Evolutionary conservation across 1,139 yeast species (phyloP).

Genomic region (Taiozyma sp.): DNA sequence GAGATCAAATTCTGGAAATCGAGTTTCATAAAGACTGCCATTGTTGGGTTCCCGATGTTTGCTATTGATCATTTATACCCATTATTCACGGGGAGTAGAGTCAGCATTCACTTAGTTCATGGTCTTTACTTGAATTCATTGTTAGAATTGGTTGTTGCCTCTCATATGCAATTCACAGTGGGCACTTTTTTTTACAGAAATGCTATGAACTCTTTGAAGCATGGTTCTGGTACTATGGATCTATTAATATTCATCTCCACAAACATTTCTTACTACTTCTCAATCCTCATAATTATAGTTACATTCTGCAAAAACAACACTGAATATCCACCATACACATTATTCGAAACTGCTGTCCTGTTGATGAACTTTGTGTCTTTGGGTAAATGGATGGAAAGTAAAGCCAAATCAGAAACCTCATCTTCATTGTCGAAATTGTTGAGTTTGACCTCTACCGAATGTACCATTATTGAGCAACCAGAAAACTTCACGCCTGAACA

Average conservation of each 20-base stretch:
- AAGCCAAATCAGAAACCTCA: conserved; percentile 92
- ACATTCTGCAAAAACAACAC: conserved; percentile 29
- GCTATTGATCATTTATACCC: conserved; percentile 48
- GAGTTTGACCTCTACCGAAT: conserved; percentile 75
- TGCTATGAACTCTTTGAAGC: conserved; percentile 60
- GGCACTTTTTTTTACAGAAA: conserved; percentile 64
- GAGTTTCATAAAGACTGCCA: conserved; percentile 46
- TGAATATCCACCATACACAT: conserved; percentile 55
- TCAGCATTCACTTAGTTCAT: conserved; percentile 31
- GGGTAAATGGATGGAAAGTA: conserved; percentile 89
- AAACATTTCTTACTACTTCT: conserved; percentile 69
- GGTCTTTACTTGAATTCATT: conserved; percentile 55
- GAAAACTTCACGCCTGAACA: conserved; percentile 9
- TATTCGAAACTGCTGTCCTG: conserved; percentile 89
- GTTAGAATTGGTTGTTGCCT: conserved; percentile 55
- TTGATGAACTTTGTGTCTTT: conserved; percentile 75
- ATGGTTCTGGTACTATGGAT: conserved; percentile 92
- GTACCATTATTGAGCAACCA: conserved; percentile 49
- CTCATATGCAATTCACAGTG: conserved; percentile 61
- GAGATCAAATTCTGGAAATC: conserved; percentile 71
- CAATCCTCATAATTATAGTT: conserved; percentile 53
- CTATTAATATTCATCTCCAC: conserved; percentile 84
- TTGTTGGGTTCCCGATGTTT: conserved; percentile 63
- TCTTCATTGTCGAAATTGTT: conserved; percentile 78
- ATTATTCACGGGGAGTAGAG: conserved; percentile 25